Evolutionary conservation across 108 stramenopile genomes (phyloP).

Genomic region (Cyclostephanos tholiformis): DNA sequence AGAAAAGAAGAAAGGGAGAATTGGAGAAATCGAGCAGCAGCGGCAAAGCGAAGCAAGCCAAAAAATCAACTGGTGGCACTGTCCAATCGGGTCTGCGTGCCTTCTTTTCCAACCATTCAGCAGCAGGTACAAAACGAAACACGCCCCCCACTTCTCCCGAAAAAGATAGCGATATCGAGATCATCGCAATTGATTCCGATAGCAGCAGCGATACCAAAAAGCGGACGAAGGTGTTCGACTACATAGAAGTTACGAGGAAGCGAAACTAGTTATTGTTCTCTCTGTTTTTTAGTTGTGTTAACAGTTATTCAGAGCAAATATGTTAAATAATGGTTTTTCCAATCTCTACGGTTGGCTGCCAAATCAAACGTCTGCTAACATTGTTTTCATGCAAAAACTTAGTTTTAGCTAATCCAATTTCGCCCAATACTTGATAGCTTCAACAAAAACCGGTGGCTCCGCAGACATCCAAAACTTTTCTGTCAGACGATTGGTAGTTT

Average conservation of each 20-base stretch:
- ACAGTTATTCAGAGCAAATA: too few relatives aligned
- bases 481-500: constrained; percentile 44
- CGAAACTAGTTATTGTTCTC: too few relatives aligned
- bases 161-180: constrained; percentile 34
- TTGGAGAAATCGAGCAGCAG: constrained; percentile 11
- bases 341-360: too few relatives aligned
- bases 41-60: constrained; percentile 30
- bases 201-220: constrained; percentile 10
- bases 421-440: constrained; percentile 53
- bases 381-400: too few relatives aligned
- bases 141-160: constrained; percentile 52
- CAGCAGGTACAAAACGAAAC: constrained; percentile 29
- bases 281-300: too few relatives aligned
- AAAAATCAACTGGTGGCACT: constrained; percentile 27
- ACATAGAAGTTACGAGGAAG: not conserved
- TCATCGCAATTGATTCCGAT: constrained; percentile 36
- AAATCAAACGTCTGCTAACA: too few relatives aligned
- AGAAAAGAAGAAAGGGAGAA: constrained; percentile 30
- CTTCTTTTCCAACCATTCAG: constrained; percentile 44
- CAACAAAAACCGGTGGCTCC: constrained; percentile 44
- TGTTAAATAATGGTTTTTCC: not conserved
- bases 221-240: constrained; percentile 6
- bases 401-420: not conserved
- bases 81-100: constrained; percentile 43
- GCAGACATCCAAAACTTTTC: constrained; percentile 53